Evolutionary conservation across 2,329 filamentous ascomycete genomes (phyloP), one percentile per base, ranked within the genome.

Genomic region (Calycina herbarum): DNA sequence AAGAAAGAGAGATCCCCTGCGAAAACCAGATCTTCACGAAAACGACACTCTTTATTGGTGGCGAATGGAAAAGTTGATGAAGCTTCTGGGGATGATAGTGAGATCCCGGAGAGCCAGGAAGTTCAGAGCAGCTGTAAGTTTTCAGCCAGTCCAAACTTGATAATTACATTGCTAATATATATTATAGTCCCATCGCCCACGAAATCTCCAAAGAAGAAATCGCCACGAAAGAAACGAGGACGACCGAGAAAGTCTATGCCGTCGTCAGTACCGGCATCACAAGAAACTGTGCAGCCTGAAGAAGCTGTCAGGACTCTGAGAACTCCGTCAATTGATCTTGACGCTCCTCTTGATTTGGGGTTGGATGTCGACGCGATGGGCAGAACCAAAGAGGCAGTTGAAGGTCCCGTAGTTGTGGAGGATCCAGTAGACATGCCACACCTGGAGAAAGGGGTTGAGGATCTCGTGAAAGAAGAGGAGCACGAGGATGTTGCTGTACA

Each of bases 51-150:
- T 57, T 33, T 57, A 15, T 51, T 59, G 10, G 35, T 51, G 6
- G 71, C 63, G 42, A 73, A 74, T 64, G 68, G 70, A 20, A 75
- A 71, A 57, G 35, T 64, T 40, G 61, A 64, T 27, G 68, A 69
- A 15, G 48, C 51, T 20, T n/a, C 40, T 13, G 63, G 66, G 42
- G 40, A 17, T 48, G 42, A 31, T 17, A 63, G 57, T 40, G 69
- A 71, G 24, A 69, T 73, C 38, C 67, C 69, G 59, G 69, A 70
- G 60, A 73, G 68, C 57, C 72, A 73, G 60, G 69, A 45, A 13
- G 40, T 48, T 64, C 42, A 65, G 35, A 62, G 59, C 67, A 64
- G 68, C 35, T 51, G 64, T 71, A 61, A 56, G 64, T 64, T 15
- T 8, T 62, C 27, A 5, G 24, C 11, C 38, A 40, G 56, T 54